A percentile compares a stretch with the other conserved stretches of the same genome.
These are phyloP conservation scores for Ophiorrhiza pumila DNA, from an alignment of 257 asterid genomes.

Conservation along the genomic window DNA sequence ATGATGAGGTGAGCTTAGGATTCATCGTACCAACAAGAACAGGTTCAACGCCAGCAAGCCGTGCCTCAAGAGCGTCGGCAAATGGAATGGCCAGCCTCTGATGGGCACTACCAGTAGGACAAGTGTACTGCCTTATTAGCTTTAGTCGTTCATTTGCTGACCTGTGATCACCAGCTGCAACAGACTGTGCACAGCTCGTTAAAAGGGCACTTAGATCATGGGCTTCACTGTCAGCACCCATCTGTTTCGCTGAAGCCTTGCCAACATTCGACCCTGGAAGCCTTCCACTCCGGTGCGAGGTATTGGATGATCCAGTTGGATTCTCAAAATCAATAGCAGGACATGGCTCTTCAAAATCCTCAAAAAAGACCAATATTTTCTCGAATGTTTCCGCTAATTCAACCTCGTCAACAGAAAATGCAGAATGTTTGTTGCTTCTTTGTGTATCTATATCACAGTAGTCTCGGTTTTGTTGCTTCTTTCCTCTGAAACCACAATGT, in stretches of 20 bases:
- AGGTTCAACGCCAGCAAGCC: conserved; percentile 13
- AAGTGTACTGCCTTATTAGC: conserved; percentile 17
- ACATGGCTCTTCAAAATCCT: conserved; percentile 22
- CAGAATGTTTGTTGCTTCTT: conserved; percentile 72
- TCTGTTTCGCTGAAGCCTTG: not conserved
- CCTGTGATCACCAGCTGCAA: conserved; percentile 7
- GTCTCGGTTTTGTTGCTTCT: conserved; percentile 56
- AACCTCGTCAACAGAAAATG: conserved; percentile 50
- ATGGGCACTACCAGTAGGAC: conserved; percentile 6
- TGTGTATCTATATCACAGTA: conserved; percentile 39
- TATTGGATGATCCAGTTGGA: conserved; percentile 10
- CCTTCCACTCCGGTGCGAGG: not conserved
- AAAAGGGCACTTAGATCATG: conserved; percentile 10
- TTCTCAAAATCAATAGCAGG: conserved; percentile 18
- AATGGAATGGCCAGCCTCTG: conserved; percentile 22
- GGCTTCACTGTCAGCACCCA: not conserved
- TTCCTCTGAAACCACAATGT: conserved; percentile 41
- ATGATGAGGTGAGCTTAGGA: not conserved
- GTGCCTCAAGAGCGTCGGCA: conserved; percentile 22
- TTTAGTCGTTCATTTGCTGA: conserved; percentile 13
- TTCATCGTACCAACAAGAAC: not conserved
- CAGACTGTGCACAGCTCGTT: conserved; percentile 19
- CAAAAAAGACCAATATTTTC: conserved; percentile 49
- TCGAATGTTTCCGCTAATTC: conserved; percentile 74
- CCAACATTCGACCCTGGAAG: not conserved